These are phyloP conservation scores for Puccinia polysora DNA, from an alignment of 1,284 basidiomycete genomes.

Conservation along the genomic window DNA sequence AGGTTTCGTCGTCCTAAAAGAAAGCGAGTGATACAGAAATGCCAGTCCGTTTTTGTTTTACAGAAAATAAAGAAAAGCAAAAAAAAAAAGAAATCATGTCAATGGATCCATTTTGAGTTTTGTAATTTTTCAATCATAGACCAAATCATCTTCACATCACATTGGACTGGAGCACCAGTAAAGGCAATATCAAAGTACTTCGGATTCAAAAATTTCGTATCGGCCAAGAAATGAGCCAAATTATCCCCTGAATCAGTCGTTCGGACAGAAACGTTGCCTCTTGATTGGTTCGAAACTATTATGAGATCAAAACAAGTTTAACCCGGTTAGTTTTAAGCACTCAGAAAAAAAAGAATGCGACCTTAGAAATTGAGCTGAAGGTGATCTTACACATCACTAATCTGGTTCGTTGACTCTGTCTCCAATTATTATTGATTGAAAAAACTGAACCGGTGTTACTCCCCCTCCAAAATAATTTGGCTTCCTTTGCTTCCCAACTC, in stretches of 20 bases:
- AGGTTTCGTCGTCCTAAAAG: conserved; percentile 50
- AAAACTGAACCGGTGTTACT: conserved; percentile 32
- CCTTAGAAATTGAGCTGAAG: too few species aligned
- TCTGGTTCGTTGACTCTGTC: conserved; percentile 16
- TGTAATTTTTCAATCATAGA: background rate
- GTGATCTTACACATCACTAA: conserved; percentile 25
- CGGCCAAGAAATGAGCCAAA: conserved; percentile 24
- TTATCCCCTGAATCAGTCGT: conserved; percentile 1
- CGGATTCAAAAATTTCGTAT: conserved; percentile 17
- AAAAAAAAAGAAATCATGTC: background rate
- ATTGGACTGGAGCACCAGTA: conserved; percentile 50
- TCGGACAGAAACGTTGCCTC: conserved; percentile 24
- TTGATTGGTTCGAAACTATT: conserved; percentile 26
- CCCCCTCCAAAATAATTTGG: conserved; percentile 55
- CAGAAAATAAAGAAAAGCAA: background rate
- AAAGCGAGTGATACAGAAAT: background rate
- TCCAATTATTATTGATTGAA: conserved; percentile 17
- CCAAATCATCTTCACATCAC: conserved; percentile 46
- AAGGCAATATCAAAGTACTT: conserved; percentile 50
- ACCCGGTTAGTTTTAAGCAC: background rate
- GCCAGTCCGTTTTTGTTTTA: too few species aligned
- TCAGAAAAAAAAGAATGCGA: background rate
- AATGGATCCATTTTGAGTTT: background rate
- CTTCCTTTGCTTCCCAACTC: conserved; percentile 55
- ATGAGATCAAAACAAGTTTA: background rate